These are phyloP conservation scores for Penicillium salamii DNA, from an alignment of 495 filamentous ascomycete species.

Conservation along the genomic window DNA sequence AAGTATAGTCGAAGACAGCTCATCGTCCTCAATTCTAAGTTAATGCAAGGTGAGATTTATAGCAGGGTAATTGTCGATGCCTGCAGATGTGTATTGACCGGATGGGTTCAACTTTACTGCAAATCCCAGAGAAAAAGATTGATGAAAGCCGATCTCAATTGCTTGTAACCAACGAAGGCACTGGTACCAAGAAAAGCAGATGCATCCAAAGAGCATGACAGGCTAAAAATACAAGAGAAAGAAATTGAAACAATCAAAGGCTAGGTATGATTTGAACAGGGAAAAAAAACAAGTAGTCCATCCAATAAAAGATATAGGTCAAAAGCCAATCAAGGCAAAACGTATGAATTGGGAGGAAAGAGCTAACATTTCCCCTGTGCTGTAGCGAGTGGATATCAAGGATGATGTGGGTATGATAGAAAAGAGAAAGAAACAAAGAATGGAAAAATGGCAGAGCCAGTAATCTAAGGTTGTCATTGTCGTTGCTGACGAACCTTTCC, in stretches of 20 bases:
- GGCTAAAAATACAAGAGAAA: conserved; percentile 8
- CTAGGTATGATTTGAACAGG: neutral
- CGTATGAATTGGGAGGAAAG: neutral
- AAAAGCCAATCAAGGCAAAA: conserved; percentile 2
- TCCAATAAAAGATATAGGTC: conserved; percentile 4
- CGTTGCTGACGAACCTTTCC: conserved; percentile 55
- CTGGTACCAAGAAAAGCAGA: neutral
- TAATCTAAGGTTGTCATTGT: neutral
- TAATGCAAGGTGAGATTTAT: too few species aligned
- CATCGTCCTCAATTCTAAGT: too few species aligned
- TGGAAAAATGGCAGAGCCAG: neutral
- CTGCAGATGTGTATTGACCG: too few species aligned
- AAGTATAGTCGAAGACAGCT: too few species aligned
- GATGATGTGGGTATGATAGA: neutral
- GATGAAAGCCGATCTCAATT: neutral
- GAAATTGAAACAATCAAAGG: neutral
- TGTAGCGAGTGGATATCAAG: conserved; percentile 8
- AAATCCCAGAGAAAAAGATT: neutral
- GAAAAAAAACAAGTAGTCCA: conserved; percentile 6
- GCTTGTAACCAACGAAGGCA: conserved; percentile 1
- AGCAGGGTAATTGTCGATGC: too few species aligned
- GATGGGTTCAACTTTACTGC: too few species aligned
- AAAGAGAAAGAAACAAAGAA: neutral
- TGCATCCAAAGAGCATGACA: conserved; percentile 7
- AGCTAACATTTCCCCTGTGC: neutral